These are phyloP conservation scores for Echria macrotheca DNA, from an alignment of 495 filamentous ascomycete genomes.

Conservation along the genomic window DNA sequence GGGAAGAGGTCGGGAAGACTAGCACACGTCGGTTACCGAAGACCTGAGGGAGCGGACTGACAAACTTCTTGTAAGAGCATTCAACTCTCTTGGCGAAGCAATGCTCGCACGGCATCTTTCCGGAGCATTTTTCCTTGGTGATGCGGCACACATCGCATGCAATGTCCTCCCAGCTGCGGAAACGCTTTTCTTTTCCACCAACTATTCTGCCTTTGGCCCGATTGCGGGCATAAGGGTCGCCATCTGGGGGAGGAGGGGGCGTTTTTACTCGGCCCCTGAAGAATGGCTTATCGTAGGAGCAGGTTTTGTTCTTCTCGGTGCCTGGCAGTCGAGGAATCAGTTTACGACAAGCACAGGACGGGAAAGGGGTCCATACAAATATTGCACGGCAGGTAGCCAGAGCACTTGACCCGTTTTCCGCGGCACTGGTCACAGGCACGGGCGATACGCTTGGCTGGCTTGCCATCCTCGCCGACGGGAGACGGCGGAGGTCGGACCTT, in stretches of 20 bases:
- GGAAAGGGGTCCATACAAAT: too few species aligned
- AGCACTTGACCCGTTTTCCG: constrained; percentile 7
- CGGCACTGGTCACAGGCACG: constrained; percentile 22
- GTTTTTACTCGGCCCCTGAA: constrained; percentile 12
- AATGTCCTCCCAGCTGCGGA: constrained; percentile 14
- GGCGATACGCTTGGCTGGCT: constrained; percentile 1
- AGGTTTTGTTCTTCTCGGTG: constrained; percentile 9
- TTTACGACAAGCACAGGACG: too few species aligned
- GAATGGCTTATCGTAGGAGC: constrained; percentile 18
- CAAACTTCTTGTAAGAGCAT: constrained; percentile 18
- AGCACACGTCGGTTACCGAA: neutral
- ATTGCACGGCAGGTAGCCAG: constrained; percentile 20
- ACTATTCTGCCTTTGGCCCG: neutral
- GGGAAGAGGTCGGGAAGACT: neutral
- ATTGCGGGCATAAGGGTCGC: constrained; percentile 12
- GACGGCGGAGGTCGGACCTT: too few species aligned
- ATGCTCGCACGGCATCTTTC: constrained; percentile 16
- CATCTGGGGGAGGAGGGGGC: constrained; percentile 17
- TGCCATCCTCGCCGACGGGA: neutral
- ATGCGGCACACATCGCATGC: constrained; percentile 19
- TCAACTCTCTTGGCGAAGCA: constrained; percentile 17
- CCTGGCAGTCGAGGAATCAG: neutral
- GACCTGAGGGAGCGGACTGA: neutral
- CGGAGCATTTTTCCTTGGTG: constrained; percentile 10
- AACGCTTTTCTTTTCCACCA: constrained; percentile 6